Evolutionary conservation across 208 protist species (phyloP).

Genomic region (Entamoeba invadens): DNA sequence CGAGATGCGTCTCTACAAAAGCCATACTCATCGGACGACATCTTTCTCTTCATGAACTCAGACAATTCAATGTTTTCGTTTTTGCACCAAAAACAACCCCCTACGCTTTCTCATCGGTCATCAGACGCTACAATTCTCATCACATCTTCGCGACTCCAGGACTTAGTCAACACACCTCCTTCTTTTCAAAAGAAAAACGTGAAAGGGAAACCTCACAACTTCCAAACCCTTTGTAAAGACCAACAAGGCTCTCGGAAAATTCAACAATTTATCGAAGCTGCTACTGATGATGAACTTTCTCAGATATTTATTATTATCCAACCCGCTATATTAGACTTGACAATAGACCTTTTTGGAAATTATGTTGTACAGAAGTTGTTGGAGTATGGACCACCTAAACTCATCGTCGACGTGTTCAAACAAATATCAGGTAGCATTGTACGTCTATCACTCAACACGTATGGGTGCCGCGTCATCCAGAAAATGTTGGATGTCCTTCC

Average conservation of each 20-base stretch:
- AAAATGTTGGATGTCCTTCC: conserved; percentile 41
- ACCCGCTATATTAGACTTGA: conserved; percentile 30
- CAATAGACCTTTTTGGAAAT: conserved; percentile 52
- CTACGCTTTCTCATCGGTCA: no score
- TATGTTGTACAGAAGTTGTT: conserved; percentile 38
- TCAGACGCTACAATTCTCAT: no score
- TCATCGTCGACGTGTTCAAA: conserved; percentile 40
- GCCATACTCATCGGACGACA: no score
- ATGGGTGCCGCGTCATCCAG: conserved; percentile 91
- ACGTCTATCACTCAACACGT: conserved; percentile 72
- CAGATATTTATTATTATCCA: neutral
- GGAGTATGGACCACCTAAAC: neutral
- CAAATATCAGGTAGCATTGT: conserved; percentile 67
- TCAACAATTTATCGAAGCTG: neutral
- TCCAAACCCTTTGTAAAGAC: neutral
- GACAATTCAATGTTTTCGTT: neutral
- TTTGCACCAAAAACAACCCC: no score
- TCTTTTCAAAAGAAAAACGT: neutral
- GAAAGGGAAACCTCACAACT: neutral
- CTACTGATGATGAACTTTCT: neutral
- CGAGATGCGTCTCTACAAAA: no score
- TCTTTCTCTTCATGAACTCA: neutral
- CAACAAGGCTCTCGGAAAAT: conserved; percentile 8
- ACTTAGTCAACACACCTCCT: neutral
- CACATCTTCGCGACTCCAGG: neutral